Base-by-base conservation (phyloP, 805 yeast species). In the Blastobotrys mokoenaii region DNA sequence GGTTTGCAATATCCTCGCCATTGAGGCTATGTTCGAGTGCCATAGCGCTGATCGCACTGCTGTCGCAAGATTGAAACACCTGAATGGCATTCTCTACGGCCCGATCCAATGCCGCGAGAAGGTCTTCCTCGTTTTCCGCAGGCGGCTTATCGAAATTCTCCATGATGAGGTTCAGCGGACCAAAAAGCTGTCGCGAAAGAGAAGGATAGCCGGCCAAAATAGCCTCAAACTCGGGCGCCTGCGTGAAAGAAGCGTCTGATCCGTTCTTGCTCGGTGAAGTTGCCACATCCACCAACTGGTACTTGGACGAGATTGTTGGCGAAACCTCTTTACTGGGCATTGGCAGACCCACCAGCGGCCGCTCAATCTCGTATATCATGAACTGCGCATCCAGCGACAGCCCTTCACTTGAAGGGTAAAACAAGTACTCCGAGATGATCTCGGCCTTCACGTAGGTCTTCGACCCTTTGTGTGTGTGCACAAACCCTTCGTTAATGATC, bases 381-480 rank as follows among this genome's bases (percentile, higher is more conserved):
- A 81, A 78, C 46, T 66, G 63, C 38, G 75, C 65, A 0, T 80
- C 81, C 41, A 71, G 70, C 6, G 80, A 77, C 38, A 82, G 69
- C 60, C 79, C 81, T 38, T 74, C 76, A 45, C 79, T 73, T 55
- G 79, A 81, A 14, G 77, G 73, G 10, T 65, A 61, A 52, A 81
- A 70, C 33, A 80, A 68, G 31, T 68, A 72, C 31, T 74, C 69
- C 3, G 66, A 59, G 2, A 67, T 27, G 6, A 84, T 73, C 44
- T 61, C 66, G 15, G 74, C 60, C 37, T 67, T 63, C 37, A 72
- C 60, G 37, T 74, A 67, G 40, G 59, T 58, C 49, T 66, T 71
- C 63, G 76, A 82, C 0, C 86, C 87, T 49, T 72, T 75, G 0
- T 78, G 77, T 0, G 84, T 73, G 50, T 71, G 67, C 0, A 84